These are phyloP conservation scores for Physaria fendleri DNA, from an alignment of 345 rosid genomes.

Conservation along the genomic window DNA sequence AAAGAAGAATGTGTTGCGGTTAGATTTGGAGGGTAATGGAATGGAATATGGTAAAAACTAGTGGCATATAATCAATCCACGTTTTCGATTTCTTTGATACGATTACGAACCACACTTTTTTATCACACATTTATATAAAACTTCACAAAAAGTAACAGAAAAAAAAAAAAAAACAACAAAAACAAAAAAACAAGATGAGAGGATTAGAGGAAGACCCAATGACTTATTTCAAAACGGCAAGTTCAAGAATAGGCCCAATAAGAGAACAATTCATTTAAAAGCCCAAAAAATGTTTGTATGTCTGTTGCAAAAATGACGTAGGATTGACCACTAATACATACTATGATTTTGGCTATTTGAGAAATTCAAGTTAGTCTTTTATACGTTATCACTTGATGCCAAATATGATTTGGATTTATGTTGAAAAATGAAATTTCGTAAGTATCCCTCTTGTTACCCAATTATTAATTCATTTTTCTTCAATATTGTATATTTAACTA, in stretches of 20 bases:
- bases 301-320: too few species aligned
- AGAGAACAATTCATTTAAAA: background rate
- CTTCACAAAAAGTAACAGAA: background rate
- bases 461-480: background rate
- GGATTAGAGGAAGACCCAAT: background rate
- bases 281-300: too few species aligned
- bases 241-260: background rate
- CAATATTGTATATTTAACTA: background rate
- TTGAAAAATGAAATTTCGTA: constrained; percentile 9
- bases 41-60: background rate
- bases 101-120: constrained; percentile 13
- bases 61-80: constrained; percentile 21
- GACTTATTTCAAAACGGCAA: background rate
- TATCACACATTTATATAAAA: constrained; percentile 3
- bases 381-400: constrained; percentile 6
- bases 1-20: background rate
- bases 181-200: background rate
- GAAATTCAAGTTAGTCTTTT: background rate
- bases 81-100: constrained; percentile 1
- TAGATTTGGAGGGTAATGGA: constrained; percentile 21
- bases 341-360: constrained; percentile 10
- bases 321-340: too few species aligned
- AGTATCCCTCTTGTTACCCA: background rate
- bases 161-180: background rate
- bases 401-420: constrained; percentile 1